Conservation (phyloP, 345 rosid genomes). For the Dimocarpus longan region DNA sequence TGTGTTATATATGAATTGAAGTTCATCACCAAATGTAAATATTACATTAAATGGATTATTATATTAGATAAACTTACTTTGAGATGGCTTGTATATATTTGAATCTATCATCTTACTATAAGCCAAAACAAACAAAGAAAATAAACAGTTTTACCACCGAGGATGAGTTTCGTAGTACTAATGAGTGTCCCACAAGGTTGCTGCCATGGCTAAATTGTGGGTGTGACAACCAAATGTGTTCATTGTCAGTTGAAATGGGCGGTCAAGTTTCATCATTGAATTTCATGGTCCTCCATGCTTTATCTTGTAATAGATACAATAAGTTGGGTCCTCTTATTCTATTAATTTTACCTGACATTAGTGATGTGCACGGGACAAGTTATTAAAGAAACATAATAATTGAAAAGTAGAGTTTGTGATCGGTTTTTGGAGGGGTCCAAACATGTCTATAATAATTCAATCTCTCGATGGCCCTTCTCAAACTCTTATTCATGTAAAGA, state of each 20-base stretch:
- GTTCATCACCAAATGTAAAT: no score
- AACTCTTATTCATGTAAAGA: neutral
- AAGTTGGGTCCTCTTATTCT: neutral
- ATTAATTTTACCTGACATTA: no score
- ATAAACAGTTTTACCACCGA: no score
- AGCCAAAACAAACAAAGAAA: no score
- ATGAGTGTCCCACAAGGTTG: neutral
- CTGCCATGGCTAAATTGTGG: neutral
- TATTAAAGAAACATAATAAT: neutral
- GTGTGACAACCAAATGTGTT: neutral
- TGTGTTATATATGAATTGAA: no score
- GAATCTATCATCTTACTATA: no score
- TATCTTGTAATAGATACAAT: neutral
- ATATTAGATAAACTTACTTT: no score
- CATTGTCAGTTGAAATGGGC: neutral
- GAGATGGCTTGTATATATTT: no score
- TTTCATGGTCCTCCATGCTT: neutral
- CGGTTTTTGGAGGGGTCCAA: neutral
- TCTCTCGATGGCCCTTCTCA: neutral
- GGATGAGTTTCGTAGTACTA: no score
- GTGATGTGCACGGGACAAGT: neutral
- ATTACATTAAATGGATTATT: no score
- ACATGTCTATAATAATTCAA: neutral
- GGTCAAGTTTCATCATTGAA: neutral
- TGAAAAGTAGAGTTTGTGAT: slow-evolving; percentile 7